Percentiles rank a stretch among this genome's conserved stretches.
Evolutionary conservation across 371 early-diverging fungal species (phyloP).

Genomic region (Mortierella sp.): DNA sequence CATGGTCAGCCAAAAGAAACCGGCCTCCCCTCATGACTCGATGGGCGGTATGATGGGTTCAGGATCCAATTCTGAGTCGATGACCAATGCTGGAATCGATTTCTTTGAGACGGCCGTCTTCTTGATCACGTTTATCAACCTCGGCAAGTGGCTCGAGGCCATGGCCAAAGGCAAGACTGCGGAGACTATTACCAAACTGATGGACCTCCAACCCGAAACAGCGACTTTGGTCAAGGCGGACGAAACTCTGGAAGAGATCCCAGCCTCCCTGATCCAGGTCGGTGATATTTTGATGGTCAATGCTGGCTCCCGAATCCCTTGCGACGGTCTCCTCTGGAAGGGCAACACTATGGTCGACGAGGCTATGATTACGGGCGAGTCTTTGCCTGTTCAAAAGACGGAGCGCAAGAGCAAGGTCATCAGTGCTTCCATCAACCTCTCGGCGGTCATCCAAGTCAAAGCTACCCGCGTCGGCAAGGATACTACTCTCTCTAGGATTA

Average conservation of each 20-base stretch:
- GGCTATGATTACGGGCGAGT: constrained; percentile 90
- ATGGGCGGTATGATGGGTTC: constrained; percentile 12
- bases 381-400: constrained; percentile 78
- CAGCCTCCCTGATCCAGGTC: constrained; percentile 59
- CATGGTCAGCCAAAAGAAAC: constrained; percentile 56
- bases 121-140: constrained; percentile 76
- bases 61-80: not conserved
- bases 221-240: constrained; percentile 65
- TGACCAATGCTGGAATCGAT: constrained; percentile 36
- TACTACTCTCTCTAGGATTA: constrained; percentile 75
- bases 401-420: constrained; percentile 66
- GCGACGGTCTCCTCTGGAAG: constrained; percentile 77
- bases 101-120: constrained; percentile 81
- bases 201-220: constrained; percentile 77
- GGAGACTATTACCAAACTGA: constrained; percentile 77
- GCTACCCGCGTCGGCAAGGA: constrained; percentile 70
- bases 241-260: constrained; percentile 45
- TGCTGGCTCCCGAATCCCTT: constrained; percentile 78
- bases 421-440: constrained; percentile 73
- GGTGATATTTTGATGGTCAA: constrained; percentile 75
- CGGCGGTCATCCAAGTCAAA: constrained; percentile 69
- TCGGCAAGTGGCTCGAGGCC: constrained; percentile 81
- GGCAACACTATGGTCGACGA: constrained; percentile 79
- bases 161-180: constrained; percentile 80
- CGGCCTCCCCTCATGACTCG: not conserved